Evolutionary conservation across 2,329 filamentous ascomycete genomes (phyloP), one percentile per base, ranked within the genome.

Genomic region (Elsinoe arachidis): DNA sequence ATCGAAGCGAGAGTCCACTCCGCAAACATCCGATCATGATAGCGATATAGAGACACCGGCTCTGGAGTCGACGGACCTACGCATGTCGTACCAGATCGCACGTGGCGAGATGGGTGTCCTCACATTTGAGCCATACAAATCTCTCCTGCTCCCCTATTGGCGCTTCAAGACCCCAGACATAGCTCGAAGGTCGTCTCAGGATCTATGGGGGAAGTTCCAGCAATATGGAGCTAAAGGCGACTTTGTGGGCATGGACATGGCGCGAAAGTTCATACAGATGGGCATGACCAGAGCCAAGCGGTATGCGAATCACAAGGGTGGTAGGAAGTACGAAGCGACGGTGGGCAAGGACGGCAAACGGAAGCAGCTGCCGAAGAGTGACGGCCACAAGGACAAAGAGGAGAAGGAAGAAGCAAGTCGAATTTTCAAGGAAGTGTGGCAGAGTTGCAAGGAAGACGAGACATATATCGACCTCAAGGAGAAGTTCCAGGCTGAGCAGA

Each of bases 241-340:
- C 65, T 82, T 85, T 57, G 79, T 85, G 0, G 82, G 83, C 10
- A 83, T 83, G 73, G 82, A 85, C 58, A 85, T 85, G 81, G 69
- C 75, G 15, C 72, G 81, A 23, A 85, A 85, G 63, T 85, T 83
- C 62, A 74, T 85, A 5, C 81, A 85, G 66, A 85, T 85, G 82
- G 75, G 82, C 1, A 84, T 84, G 80, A 85, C 82, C 17, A 68
- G 82, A 14, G 77, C 81, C 1, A 80, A 78, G 62, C 68, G 80
- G 59, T 84, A 84, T 69, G 80, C 80, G 14, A 83, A 83, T 60
- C 72, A 76, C 58, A 67, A 67, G n/a, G 74, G 80, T 0, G 82
- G 81, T 0, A 73, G 38, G 17, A 60, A 60, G 49, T 59, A 60
- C 35, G 52, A 61, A 17, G 51, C 55, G 15, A 46, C 53, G 9